Evolutionary conservation across 225 moss, liverwort and hornwort species (phyloP).

Genomic region (Pleurozium schreberi): DNA sequence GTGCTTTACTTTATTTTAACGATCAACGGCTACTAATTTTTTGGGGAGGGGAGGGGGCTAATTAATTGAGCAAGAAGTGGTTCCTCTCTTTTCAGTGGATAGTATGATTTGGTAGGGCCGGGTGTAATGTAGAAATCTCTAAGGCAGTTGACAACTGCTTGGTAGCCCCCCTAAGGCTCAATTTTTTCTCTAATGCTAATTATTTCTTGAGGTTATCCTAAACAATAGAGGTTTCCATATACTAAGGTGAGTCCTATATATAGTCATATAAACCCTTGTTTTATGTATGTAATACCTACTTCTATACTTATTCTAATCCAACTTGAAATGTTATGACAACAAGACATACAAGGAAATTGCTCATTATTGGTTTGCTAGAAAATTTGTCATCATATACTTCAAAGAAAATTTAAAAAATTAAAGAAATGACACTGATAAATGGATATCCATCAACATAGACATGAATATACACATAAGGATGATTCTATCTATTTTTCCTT

Average conservation of each 20-base stretch:
- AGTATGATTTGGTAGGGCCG: too few species aligned
- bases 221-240: accelerated
- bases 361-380: not conserved
- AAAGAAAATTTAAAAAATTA: not conserved
- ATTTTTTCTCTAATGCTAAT: too few species aligned
- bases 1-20: too few species aligned
- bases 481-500: not conserved
- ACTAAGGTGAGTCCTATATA: not conserved
- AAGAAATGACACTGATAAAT: not conserved
- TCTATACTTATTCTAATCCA: not conserved
- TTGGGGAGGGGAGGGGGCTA: too few species aligned
- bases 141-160: too few species aligned
- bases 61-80: too few species aligned
- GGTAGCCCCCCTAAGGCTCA: too few species aligned
- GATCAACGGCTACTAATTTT: too few species aligned
- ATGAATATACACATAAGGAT: not conserved
- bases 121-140: too few species aligned
- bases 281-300: not conserved
- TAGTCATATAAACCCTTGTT: not conserved
- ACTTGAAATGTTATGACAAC: not conserved
- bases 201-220: too few species aligned
- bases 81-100: too few species aligned
- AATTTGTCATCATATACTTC: too few species aligned
- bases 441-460: not conserved
- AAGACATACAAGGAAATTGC: not conserved